Percentiles rank a stretch among this genome's conserved stretches.
These are phyloP conservation scores for Prunus yedoensis DNA, from an alignment of 331 rosid species.

Conservation along the genomic window DNA sequence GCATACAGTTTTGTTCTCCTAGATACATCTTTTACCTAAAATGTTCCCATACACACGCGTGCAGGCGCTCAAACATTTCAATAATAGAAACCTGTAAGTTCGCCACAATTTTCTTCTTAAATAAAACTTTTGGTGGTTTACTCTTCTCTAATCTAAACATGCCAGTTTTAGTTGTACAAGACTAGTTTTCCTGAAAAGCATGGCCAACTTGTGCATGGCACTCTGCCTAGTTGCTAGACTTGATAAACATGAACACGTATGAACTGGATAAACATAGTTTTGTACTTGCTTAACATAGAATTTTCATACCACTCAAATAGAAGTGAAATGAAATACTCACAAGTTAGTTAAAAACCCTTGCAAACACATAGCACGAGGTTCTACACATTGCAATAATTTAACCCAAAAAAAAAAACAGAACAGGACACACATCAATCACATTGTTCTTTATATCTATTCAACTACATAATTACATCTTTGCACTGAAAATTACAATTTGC, in stretches of 20 bases:
- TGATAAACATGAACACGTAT: neutral
- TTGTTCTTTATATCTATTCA: neutral
- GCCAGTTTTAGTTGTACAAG: neutral
- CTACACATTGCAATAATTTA: neutral
- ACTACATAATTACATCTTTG: neutral
- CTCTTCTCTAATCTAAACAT: neutral
- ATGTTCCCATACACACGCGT: neutral
- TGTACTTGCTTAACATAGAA: neutral
- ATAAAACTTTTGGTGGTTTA: neutral
- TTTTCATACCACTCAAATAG: neutral
- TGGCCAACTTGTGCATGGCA: neutral
- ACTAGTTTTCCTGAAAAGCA: neutral
- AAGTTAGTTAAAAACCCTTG: neutral
- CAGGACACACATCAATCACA: neutral
- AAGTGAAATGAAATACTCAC: constrained; percentile 3
- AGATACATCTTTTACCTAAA: neutral
- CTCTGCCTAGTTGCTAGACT: neutral
- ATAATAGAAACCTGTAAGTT: neutral
- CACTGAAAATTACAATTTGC: neutral
- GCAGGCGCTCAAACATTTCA: neutral
- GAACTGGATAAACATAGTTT: neutral
- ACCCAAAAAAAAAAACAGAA: neutral
- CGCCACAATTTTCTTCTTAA: neutral
- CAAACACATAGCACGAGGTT: neutral
- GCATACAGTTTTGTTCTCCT: neutral